phyloP scores from a whole-genome alignment of 148 eudicot species.

The Heliamphora exappendiculata region DNA sequence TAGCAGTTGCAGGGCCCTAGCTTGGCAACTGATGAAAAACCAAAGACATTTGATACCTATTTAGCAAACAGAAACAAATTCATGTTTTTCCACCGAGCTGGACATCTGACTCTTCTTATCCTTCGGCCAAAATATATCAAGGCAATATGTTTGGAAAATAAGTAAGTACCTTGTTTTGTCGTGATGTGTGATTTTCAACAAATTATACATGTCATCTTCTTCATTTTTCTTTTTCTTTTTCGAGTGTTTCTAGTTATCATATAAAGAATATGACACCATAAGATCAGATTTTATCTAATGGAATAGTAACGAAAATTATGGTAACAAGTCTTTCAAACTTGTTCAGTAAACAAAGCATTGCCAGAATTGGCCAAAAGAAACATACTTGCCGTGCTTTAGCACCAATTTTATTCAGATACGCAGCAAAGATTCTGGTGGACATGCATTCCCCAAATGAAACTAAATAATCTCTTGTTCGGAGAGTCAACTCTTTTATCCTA shows the following conservation, averaged over 20 bases:
- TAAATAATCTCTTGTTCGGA: slow-evolving; percentile 46
- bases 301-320: neutral
- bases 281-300: neutral
- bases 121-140: neutral
- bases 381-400: slow-evolving; percentile 51
- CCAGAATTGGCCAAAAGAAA: slow-evolving; percentile 5
- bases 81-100: neutral
- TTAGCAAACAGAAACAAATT: neutral
- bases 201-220: neutral
- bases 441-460: slow-evolving; percentile 66
- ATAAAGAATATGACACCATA: neutral
- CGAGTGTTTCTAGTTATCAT: neutral
- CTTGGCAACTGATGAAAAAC: neutral
- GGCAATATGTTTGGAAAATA: neutral
- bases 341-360: neutral
- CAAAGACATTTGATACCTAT: neutral
- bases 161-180: neutral
- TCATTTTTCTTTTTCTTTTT: neutral
- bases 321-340: neutral
- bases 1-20: neutral
- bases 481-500: slow-evolving; percentile 55
- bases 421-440: slow-evolving; percentile 52
- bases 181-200: neutral
- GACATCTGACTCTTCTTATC: neutral
- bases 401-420: slow-evolving; percentile 45